Evolutionary conservation across 371 early-diverging fungal genomes (phyloP).

Genomic region (Rhizopus delemar): DNA sequence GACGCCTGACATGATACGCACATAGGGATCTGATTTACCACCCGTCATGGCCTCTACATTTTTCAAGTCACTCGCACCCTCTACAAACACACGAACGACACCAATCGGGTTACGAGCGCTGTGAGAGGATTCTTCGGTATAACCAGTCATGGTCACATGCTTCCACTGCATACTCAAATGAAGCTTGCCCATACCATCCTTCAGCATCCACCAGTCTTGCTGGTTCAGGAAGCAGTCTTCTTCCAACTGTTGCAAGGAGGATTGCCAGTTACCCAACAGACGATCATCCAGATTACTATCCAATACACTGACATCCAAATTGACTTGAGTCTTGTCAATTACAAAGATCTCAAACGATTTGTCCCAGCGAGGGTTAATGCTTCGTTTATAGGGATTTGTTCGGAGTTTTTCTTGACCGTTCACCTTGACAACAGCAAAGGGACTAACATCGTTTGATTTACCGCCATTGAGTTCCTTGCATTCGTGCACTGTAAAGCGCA

Average conservation of each 20-base stretch:
- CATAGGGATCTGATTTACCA: slow-evolving; percentile 88
- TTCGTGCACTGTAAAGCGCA: slow-evolving; percentile 56
- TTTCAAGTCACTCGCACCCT: slow-evolving; percentile 72
- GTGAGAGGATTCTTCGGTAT: slow-evolving; percentile 43
- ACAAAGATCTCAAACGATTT: slow-evolving; percentile 49
- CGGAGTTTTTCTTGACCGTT: slow-evolving; percentile 40
- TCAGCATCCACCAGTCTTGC: slow-evolving; percentile 55
- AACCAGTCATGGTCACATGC: slow-evolving; percentile 56
- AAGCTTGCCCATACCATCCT: slow-evolving; percentile 52
- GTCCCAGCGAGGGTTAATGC: slow-evolving; percentile 58
- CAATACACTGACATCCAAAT: slow-evolving; percentile 34
- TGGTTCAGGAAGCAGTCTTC: slow-evolving; percentile 39
- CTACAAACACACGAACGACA: slow-evolving; percentile 76
- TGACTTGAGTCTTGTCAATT: slow-evolving; percentile 44
- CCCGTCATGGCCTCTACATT: slow-evolving; percentile 69
- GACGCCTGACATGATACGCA: slow-evolving; percentile 66
- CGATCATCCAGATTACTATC: slow-evolving; percentile 36
- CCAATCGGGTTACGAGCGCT: slow-evolving; percentile 73
- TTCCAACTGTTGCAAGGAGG: slow-evolving; percentile 29
- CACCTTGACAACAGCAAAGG: slow-evolving; percentile 50
- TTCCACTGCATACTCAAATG: slow-evolving; percentile 59
- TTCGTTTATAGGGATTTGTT: slow-evolving; percentile 54
- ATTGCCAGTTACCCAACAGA: slow-evolving; percentile 35
- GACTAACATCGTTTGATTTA: slow-evolving; percentile 38
- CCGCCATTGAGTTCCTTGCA: slow-evolving; percentile 50